A percentile compares a stretch with the other conserved stretches of the same genome.
These are phyloP conservation scores for Aspergillus fijiensis DNA, from an alignment of 2,329 filamentous ascomycete species.

Conservation along the genomic window DNA sequence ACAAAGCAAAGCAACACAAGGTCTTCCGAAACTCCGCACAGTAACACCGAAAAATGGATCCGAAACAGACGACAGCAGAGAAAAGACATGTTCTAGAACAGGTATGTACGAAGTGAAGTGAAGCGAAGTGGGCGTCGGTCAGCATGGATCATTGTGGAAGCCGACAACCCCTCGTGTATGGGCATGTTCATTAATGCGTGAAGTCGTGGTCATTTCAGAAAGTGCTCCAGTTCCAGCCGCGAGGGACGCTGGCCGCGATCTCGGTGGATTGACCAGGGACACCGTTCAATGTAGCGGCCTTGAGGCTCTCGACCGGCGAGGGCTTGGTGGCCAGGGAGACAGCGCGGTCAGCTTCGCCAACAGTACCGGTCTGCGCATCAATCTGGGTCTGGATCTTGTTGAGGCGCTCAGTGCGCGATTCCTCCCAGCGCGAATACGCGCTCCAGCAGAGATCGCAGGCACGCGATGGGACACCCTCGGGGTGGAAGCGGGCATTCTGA, in stretches of 20 bases:
- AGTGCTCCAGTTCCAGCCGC: conserved; percentile 63
- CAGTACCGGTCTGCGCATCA: conserved; percentile 27
- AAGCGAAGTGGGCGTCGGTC: background rate
- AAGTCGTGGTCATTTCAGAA: conserved; percentile 44
- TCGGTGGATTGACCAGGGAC: conserved; percentile 37
- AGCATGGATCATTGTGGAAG: conserved; percentile 7
- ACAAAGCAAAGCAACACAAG: conserved; percentile 2
- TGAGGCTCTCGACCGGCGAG: conserved; percentile 24
- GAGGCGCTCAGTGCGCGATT: conserved; percentile 47
- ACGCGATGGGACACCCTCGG: conserved; percentile 54
- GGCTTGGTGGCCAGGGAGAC: conserved; percentile 24
- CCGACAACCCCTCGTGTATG: background rate
- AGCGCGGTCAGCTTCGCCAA: conserved; percentile 19
- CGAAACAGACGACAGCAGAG: conserved; percentile 6
- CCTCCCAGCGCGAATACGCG: conserved; percentile 59
- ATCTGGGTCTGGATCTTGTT: conserved; percentile 51
- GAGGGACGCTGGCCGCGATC: conserved; percentile 56
- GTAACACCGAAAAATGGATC: conserved; percentile 7
- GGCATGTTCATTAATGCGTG: conserved; percentile 7
- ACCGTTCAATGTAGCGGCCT: conserved; percentile 19
- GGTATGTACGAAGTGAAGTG: conserved; percentile 16
- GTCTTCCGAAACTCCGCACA: conserved; percentile 10
- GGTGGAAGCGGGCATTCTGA: conserved; percentile 64
- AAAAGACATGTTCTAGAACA: conserved; percentile 19
- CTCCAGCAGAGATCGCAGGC: conserved; percentile 62